Base-by-base conservation (phyloP, 139 green algal species). In the Chlorella sp. region DNA sequence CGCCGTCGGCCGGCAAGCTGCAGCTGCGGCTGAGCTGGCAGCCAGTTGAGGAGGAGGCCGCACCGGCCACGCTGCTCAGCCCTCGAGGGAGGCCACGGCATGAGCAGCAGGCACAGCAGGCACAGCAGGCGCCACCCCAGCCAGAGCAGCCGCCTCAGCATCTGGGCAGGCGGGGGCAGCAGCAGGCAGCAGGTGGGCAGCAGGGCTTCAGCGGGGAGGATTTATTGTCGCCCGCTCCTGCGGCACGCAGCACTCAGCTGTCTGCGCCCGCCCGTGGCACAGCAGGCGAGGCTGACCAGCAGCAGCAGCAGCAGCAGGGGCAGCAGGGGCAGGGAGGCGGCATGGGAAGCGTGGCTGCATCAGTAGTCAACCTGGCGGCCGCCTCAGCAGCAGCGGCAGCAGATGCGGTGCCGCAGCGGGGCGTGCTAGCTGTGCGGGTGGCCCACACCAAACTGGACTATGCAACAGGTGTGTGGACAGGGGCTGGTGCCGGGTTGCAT, bases 361-460 rank as follows among this genome's bases (percentile, higher is more conserved):
- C 51, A 16, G 51, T 60, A 16, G 51, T 60, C 51, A 60, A 60
- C 24, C 14, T 60, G 51, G 44, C 60, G 48, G 30, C 77, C 13
- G 40, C 62, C 1, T 64, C 77, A 3, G 30, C 26, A 28, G 60
- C 64, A 3, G 44, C 44, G 3, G 62, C 32, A 1, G 64, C 43
- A 7, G 64, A 41, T 7, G 8, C 44, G 8, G 17, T 75, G 24
- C 26, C 80, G 24, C 80, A 56, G 67, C 67, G 30, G 9, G 84
- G 84, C 4, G 79, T 89, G 64, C 60, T 89, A 51, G 85, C 75
- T 24, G 70, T 89, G 46, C 51, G 85, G 6, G 62, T 89, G 30
- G 79, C 51, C 19, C 68, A 85, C 78, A 89, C 85, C 20, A 87
- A 87, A 40, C 46, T 89, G 56, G 85, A 89, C 3, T 89, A 89